phyloP scores from a whole-genome alignment of 176 grass and related monocot species.

The Musa itinerans region DNA sequence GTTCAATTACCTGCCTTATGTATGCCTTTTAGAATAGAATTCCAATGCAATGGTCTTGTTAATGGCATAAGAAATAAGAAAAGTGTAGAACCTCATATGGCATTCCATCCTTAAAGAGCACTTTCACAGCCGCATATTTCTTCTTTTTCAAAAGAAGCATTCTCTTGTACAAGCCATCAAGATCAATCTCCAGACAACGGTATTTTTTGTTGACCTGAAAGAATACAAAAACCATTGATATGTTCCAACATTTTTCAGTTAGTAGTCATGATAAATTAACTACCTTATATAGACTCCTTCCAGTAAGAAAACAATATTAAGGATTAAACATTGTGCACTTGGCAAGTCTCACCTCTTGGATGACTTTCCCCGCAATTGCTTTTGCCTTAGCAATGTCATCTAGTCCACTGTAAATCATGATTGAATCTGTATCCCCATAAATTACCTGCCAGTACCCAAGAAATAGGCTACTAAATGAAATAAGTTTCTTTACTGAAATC shows the following conservation, averaged over 20 bases:
- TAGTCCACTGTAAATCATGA: conserved; percentile 93
- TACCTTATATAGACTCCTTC: too few species aligned
- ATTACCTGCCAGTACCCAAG: conserved; percentile 62
- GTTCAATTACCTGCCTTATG: conserved; percentile 68
- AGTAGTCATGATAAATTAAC: too few species aligned
- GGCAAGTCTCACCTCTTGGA: conserved; percentile 56
- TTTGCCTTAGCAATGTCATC: conserved; percentile 89
- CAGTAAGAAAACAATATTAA: conserved; percentile 7
- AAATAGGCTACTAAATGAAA: conserved; percentile 2
- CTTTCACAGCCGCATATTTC: conserved; percentile 93
- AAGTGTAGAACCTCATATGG: conserved; percentile 33
- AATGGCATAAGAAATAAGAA: neutral
- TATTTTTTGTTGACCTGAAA: conserved; percentile 92
- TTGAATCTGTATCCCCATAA: conserved; percentile 97
- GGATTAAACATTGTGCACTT: neutral
- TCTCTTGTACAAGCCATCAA: conserved; percentile 97
- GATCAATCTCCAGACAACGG: conserved; percentile 88
- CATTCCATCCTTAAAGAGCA: conserved; percentile 47
- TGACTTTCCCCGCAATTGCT: conserved; percentile 86
- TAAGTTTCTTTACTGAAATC: too few species aligned
- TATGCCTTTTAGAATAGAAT: neutral
- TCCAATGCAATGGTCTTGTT: neutral
- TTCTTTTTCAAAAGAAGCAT: conserved; percentile 99
- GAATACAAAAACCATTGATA: neutral
- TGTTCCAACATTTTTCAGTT: too few species aligned